These are phyloP conservation scores for Trypanosoma cruzi DNA, from an alignment of 208 protist species.

Conservation along the genomic window DNA sequence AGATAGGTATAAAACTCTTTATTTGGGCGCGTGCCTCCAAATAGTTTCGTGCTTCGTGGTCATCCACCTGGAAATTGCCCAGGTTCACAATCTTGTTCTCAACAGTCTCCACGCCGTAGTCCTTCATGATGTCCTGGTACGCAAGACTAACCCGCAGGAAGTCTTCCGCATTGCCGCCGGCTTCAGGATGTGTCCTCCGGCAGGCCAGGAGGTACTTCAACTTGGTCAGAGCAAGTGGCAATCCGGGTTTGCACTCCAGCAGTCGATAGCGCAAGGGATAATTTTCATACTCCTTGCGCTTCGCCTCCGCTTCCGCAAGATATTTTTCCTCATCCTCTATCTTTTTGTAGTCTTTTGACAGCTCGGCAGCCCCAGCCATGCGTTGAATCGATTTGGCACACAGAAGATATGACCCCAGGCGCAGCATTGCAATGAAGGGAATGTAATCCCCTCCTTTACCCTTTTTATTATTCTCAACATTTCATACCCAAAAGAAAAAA, in stretches of 20 bases:
- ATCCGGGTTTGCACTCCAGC: conserved; percentile 69
- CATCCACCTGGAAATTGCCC: conserved; percentile 79
- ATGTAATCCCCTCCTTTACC: not conserved
- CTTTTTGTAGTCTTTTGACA: conserved; percentile 76
- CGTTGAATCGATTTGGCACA: conserved; percentile 53
- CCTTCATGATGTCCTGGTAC: conserved; percentile 88
- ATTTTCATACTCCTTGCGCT: conserved; percentile 55
- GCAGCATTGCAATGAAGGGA: conserved; percentile 34
- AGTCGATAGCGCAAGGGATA: conserved; percentile 83
- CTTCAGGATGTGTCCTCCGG: conserved; percentile 79
- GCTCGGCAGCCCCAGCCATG: conserved; percentile 28
- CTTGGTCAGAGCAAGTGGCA: conserved; percentile 76
- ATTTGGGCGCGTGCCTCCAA: conserved; percentile 65
- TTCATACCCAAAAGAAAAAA: not conserved
- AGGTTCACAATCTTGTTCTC: conserved; percentile 87
- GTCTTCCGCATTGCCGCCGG: conserved; percentile 71
- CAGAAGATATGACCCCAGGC: conserved; percentile 35
- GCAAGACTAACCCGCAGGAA: conserved; percentile 81
- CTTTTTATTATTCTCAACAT: conserved; percentile 3
- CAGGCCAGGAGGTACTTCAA: conserved; percentile 84
- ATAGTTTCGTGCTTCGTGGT: conserved; percentile 80
- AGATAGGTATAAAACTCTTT: conserved; percentile 80
- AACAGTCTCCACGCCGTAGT: conserved; percentile 85
- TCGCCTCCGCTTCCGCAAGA: conserved; percentile 42
- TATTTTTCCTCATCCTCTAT: conserved; percentile 56